Base-by-base conservation (phyloP, 345 rosid genomes). In the Eucalyptus polybractea region DNA sequence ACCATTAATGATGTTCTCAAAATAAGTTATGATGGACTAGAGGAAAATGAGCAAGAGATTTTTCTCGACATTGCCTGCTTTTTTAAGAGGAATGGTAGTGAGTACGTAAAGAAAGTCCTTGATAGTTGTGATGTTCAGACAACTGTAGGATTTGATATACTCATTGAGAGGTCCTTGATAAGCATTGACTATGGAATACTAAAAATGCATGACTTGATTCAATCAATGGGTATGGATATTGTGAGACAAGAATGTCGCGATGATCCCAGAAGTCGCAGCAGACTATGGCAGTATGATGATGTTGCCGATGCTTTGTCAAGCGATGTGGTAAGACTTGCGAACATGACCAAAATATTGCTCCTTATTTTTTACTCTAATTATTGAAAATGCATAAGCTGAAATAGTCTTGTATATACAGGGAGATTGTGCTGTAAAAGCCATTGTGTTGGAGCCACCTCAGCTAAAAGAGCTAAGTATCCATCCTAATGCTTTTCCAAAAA, bases 31-130 rank as follows among this genome's bases (percentile, higher is more conserved):
- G 69, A 60, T 60, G 31, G 69, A 60, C 33, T 60, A 6, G 69
- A 60, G 16, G 69, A 60, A 12, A 60, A 60, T 60, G 69, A 60
- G 69, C 3, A 60, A 27, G 69, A 60, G 33, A 27, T 60, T 12
- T 60, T 60, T 60, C 69, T 60, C 4, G 16, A 60, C 69, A 13
- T 60, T 60, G 67, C 67, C 0, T 60, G 67, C 31, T 60, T 60
- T 6, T 60, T 60, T 12, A 60, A 27, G 67, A 1, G 31, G 0
- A 5, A 4, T 0, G 0, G 0, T 5, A 60, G 16, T 6, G 16
- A 60, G 67, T 60, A 60, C 0, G 0, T 12, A 60, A 60, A 27
- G 16, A 60, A 60, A 12, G 31, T 60, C 13, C 16, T 60, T 1
- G 2, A 60, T 27, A 60, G 67, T 27, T 27, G 31, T 0, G 67